Evolutionary conservation across 2,329 filamentous ascomycete species (phyloP), one percentile per base, ranked within the genome.

Genomic region (Tolypocladium album): DNA sequence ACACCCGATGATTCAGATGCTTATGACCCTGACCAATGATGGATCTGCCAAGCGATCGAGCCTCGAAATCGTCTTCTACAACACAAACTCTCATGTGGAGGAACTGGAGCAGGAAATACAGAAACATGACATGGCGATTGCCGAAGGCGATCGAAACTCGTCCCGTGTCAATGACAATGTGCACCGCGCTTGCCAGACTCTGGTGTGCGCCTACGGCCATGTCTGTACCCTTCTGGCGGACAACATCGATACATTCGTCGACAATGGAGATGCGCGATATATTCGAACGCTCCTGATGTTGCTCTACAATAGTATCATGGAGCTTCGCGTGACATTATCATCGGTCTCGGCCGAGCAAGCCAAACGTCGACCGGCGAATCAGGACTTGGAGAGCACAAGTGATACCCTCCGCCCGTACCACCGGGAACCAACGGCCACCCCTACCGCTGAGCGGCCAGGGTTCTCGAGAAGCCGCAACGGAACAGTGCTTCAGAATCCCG

Each of bases 251-350:
- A 80, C 81, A 1, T 83, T 88, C 67, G 78, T 88, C 59, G 79
- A 85, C 65, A 86, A 87, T 60, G 83, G 83, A 62, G 85, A 88
- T 65, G 83, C 85, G 27, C 80, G 85, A 62, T 88, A 88, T 68
- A 85, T 88, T 67, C 83, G 85, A 55, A 85, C 83, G 3, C 78
- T 88, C 64, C 72, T 88, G 66, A 78, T 86, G 70, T 78, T 84
- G 64, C 76, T 88, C 7, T 88, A 86, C 69, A 86, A 87, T 65
- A 87, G 85, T 70, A 83, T 87, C 61, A 87, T 85, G 79, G 85
- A 88, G 69, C 77, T 88, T 58, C 81, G 84, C 9, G 82, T 83
- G 3, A 84, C 82, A 0, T 72, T 80, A 15, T 72, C 75, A 6
- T 70, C 71, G 64, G 59, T 74, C 57, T 60, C 69, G 62, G 47